phyloP scores from a whole-genome alignment of 2,329 filamentous ascomycete genomes.

The Aspergillus brasiliensis region DNA sequence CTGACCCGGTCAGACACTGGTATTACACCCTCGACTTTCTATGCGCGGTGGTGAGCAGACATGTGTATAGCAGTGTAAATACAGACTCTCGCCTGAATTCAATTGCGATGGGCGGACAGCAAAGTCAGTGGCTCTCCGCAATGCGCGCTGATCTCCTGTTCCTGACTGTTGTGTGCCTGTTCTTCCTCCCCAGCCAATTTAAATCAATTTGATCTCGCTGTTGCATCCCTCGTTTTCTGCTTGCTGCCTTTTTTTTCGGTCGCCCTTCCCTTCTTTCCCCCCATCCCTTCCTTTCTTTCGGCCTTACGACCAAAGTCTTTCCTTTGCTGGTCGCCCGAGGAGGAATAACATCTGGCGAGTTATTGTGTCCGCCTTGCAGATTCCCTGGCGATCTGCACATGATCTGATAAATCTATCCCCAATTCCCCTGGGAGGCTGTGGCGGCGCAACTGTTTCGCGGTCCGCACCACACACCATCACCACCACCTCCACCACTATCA shows the following conservation, averaged over 20 bases:
- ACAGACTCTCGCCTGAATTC: background rate
- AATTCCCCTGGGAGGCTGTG: slow-evolving; percentile 8
- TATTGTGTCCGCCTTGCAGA: slow-evolving; percentile 7
- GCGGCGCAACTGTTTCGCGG: background rate
- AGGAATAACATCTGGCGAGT: background rate
- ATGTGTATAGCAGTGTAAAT: background rate
- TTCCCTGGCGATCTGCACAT: slow-evolving; percentile 8
- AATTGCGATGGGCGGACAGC: background rate
- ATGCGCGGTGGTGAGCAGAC: background rate
- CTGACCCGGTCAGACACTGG: background rate
- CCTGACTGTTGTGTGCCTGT: background rate
- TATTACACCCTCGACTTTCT: background rate
- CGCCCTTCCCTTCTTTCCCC: background rate
- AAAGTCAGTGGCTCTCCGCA: background rate
- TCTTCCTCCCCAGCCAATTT: background rate
- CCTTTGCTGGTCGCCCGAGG: background rate
- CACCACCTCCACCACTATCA: background rate
- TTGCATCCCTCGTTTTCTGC: background rate
- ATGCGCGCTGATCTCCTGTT: slow-evolving; percentile 3
- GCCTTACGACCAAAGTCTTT: background rate
- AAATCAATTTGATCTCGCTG: background rate
- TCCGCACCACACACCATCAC: background rate
- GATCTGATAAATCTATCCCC: background rate
- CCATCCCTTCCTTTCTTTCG: background rate
- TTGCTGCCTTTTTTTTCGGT: background rate